Evolutionary conservation across 1,284 basidiomycete genomes (phyloP).

Genomic region (Papiliotrema terrestris): DNA sequence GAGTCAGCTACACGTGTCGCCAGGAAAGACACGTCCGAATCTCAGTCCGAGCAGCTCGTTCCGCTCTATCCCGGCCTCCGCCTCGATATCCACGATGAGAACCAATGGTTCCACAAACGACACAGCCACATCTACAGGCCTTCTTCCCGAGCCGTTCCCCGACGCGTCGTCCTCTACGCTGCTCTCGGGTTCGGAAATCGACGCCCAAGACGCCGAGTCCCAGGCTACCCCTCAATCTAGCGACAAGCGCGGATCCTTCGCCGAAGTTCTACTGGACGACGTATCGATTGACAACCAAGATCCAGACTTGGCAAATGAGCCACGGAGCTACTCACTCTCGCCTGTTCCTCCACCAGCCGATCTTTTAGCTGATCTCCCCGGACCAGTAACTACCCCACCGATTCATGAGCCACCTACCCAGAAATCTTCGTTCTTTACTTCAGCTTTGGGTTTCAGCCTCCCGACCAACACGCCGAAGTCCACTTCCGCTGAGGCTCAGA

Average conservation of each 20-base stretch:
- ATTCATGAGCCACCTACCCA: conserved; percentile 9
- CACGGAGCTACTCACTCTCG: conserved; percentile 8
- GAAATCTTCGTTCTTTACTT: conserved; percentile 24
- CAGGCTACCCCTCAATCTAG: background rate
- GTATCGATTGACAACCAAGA: background rate
- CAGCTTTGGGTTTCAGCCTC: conserved; percentile 21
- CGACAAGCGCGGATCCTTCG: background rate
- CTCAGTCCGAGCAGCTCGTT: conserved; percentile 10
- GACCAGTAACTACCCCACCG: conserved; percentile 19
- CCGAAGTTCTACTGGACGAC: conserved; percentile 1
- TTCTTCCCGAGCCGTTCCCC: background rate
- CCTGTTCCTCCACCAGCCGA: conserved; percentile 14
- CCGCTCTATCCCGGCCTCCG: conserved; percentile 15
- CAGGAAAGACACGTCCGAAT: conserved; percentile 3
- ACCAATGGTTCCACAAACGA: background rate
- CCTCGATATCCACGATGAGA: background rate
- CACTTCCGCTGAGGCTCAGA: no score
- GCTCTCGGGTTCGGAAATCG: no score
- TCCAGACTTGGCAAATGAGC: background rate
- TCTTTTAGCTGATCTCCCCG: conserved; percentile 10
- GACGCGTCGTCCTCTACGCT: no score
- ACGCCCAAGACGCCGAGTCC: no score
- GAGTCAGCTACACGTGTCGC: background rate
- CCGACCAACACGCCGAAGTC: background rate
- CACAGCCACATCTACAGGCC: background rate